Evolutionary conservation across 2,329 filamentous ascomycete species (phyloP).

Genomic region (Colletotrichum salicis): DNA sequence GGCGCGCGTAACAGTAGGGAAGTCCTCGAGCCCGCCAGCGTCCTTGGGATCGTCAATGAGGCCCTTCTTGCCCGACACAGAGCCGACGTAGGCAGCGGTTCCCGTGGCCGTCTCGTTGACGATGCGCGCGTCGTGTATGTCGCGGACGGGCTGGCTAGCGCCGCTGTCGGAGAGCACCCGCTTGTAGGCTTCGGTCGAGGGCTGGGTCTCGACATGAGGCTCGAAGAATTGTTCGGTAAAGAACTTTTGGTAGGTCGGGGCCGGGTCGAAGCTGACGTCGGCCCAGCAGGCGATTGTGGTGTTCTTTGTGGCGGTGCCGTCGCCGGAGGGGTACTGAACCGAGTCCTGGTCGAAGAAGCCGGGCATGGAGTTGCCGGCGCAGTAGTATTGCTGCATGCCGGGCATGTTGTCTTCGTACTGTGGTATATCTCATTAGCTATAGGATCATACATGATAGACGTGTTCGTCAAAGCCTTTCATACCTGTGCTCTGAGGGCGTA

Average conservation of each 20-base stretch:
- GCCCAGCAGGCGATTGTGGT: conserved; percentile 45
- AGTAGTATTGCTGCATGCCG: conserved; percentile 47
- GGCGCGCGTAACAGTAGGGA: conserved; percentile 40
- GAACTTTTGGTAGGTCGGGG: conserved; percentile 45
- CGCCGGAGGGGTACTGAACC: conserved; percentile 40
- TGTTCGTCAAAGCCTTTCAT: too few relatives aligned
- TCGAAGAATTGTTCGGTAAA: conserved; percentile 43
- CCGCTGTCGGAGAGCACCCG: conserved; percentile 47
- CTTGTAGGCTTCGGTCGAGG: conserved; percentile 47
- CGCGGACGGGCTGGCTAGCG: conserved; percentile 43
- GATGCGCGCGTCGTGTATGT: conserved; percentile 47
- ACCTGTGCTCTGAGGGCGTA: conserved; percentile 42
- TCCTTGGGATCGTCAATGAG: conserved; percentile 47
- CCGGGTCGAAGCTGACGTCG: conserved; percentile 41
- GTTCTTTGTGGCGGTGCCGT: conserved; percentile 37
- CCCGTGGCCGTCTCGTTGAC: conserved; percentile 44
- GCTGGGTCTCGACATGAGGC: conserved; percentile 43
- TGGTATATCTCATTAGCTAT: not conserved
- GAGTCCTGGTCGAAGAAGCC: conserved; percentile 43
- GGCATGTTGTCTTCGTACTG: conserved; percentile 46
- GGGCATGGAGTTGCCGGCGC: conserved; percentile 46
- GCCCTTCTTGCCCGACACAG: conserved; percentile 42
- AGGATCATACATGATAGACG: too few relatives aligned
- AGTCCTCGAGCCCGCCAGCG: conserved; percentile 47
- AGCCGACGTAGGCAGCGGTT: conserved; percentile 44